A percentile compares a stretch with the other conserved stretches of the same genome.
phyloP scores from a whole-genome alignment of 768 basidiomycete genomes.

The Pisolithus microcarpus region DNA sequence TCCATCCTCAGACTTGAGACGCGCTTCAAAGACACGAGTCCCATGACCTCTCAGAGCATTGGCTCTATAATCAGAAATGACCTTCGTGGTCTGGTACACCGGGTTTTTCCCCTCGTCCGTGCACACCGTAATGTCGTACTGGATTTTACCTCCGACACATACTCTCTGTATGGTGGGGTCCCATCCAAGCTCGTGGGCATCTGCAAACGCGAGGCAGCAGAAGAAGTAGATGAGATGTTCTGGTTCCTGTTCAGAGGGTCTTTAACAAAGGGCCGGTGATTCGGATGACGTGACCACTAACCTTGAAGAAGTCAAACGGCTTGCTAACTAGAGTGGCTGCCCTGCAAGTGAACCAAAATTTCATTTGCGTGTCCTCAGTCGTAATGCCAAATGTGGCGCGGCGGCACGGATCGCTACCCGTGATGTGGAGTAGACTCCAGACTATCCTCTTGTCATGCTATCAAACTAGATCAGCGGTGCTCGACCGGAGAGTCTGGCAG shows the following conservation, averaged over 20 bases:
- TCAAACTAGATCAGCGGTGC: too few relatives aligned
- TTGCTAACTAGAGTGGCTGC: too few relatives aligned
- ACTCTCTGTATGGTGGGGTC: too few relatives aligned
- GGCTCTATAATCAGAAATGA: not conserved
- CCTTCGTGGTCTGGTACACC: not conserved
- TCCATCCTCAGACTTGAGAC: not conserved
- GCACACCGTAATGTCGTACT: not conserved
- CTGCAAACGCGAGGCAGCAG: not conserved
- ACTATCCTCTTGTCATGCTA: too few relatives aligned
- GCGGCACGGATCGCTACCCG: too few relatives aligned
- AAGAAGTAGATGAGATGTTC: not conserved
- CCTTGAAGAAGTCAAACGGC: not conserved
- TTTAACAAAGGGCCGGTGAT: not conserved
- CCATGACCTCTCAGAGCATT: not conserved
- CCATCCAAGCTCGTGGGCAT: not conserved
- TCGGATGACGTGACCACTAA: not conserved
- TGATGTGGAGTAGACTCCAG: too few relatives aligned
- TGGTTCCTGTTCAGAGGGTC: not conserved
- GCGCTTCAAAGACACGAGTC: not conserved
- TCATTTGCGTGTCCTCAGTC: too few relatives aligned
- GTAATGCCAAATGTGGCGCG: too few relatives aligned
- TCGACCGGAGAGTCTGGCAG: not conserved
- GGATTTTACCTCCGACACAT: too few relatives aligned
- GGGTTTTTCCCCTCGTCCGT: not conserved
- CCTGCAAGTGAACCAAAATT: too few relatives aligned